Percentiles rank a stretch among this genome's conserved stretches.
These are phyloP conservation scores for Cladorrhinum samala DNA, from an alignment of 495 filamentous ascomycete genomes.

Conservation along the genomic window DNA sequence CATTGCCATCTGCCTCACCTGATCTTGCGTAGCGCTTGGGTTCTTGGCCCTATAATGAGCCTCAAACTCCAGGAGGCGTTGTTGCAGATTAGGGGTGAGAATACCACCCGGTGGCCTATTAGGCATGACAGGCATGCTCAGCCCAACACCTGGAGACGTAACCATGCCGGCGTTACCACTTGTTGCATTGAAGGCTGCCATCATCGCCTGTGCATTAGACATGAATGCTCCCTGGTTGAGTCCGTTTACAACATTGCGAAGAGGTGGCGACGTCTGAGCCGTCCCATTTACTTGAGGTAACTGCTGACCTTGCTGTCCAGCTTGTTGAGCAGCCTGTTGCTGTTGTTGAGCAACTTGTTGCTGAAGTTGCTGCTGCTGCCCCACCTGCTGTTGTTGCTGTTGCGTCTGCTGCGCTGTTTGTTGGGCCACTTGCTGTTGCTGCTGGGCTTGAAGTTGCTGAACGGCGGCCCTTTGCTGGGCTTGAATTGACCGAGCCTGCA, in stretches of 20 bases:
- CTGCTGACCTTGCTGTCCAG: conserved; percentile 27
- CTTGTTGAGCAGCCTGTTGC: conserved; percentile 34
- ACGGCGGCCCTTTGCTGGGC: conserved; percentile 61
- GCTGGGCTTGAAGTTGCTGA: conserved; percentile 28
- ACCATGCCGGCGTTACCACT: conserved; percentile 32
- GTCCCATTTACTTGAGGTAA: conserved; percentile 29
- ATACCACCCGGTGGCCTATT: conserved; percentile 31
- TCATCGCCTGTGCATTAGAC: conserved; percentile 39
- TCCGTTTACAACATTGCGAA: conserved; percentile 46
- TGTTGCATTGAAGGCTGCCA: conserved; percentile 35
- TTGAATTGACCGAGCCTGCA: conserved; percentile 55
- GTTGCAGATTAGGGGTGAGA: conserved; percentile 22
- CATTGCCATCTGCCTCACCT: conserved; percentile 54
- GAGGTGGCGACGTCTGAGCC: conserved; percentile 33
- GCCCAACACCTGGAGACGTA: conserved; percentile 31
- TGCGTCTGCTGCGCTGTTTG: conserved; percentile 17
- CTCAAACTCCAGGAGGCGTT: conserved; percentile 32
- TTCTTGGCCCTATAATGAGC: conserved; percentile 35
- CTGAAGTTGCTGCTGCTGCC: conserved; percentile 29
- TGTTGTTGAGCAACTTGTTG: conserved; percentile 21
- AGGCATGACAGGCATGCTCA: conserved; percentile 32
- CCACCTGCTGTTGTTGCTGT: conserved; percentile 28
- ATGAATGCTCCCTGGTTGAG: conserved; percentile 45
- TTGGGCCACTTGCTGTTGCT: conserved; percentile 16
- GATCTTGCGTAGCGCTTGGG: conserved; percentile 52